Base-by-base conservation (phyloP, 2,329 filamentous ascomycete genomes). In the Venturia aucupariae region DNA sequence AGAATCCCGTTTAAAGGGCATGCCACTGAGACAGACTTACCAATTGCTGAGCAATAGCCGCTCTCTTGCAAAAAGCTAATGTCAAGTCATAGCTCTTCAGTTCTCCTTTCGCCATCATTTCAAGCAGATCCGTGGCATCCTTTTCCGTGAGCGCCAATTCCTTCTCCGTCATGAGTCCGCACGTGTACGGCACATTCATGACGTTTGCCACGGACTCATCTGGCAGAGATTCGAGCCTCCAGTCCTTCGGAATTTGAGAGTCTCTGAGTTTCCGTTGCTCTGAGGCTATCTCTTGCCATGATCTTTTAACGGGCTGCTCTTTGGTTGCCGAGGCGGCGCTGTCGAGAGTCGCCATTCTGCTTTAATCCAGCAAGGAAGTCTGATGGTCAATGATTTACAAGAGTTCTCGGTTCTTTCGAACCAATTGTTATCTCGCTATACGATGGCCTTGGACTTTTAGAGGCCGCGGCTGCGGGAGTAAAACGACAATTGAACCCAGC, bases 121-220 rank as follows among this genome's bases (percentile, higher is more conserved):
- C 66, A 15, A 81, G 71, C 13, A 81, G 74, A 0, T 74, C 69
- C 3, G 74, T 72, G 1, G 78, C 78, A 32, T 71, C 73, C 61
- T 75, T 75, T 19, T 71, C 72, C 5, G 81, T 81, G 48, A 84
- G 82, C 32, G 79, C 76, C 27, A 84, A 68, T 67, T 84, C 82
- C 19, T 38, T 44, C 11, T 44, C 27, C 27, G 41, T 46, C 30
- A 54, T 30, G 44, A 48, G 24, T 17, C 59, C 59, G 39, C 59
- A 61, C 32, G 15, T 61, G 24, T 27, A 30, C 39, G 59, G 44
- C n/a, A 46, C n/a, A 22, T 46, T 22, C 44, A 46, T 46, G 5
- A 46, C 44, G 44, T 46, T 46, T 46, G n/a, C 44, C 44, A 46
- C 44, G 7, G 44, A 46, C 44, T 46, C 44, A 46, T 46, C 44